Base-by-base conservation (phyloP, 345 rosid species). In the Camelina sativa region DNA sequence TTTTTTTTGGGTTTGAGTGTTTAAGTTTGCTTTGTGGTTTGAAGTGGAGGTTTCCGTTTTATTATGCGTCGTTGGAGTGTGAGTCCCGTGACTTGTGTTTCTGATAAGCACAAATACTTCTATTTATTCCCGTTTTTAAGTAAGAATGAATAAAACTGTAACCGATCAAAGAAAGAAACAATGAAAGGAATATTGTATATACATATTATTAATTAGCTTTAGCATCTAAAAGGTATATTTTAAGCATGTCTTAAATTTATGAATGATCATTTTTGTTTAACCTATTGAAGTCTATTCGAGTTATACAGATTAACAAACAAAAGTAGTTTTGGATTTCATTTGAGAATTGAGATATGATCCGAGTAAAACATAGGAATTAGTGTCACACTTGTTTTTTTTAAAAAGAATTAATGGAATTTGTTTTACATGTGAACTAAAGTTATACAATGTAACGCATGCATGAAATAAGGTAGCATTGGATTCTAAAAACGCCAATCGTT, bases 1-100 rank as follows among this genome's bases (percentile, higher is more conserved):
- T 62, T 17, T 47, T 44, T 47, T 6, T 52, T 40, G 22, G 20
- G 1, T 72, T 53, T 11, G 28, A 16, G 60, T 46, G 48, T 12
- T 22, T 8, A 58, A 57, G 65, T 34, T 59, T 46, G 37, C 58
- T 47, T 71, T 46, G 75, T 58, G 48, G 16, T 69, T 11, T 43
- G 64, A 56, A 54, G 52, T 52, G 59, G 59, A 48, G 35, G 4
- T 4, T 23, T 32, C 20, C 15, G 22, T 17, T 32, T 40, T 40
- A 40, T 69, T 57, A 43, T 17, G 61, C 38, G 16, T 37, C 28
- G 11, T 38, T 5, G 35, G 34, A 52, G 20, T 52, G 61, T 22
- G 35, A 52, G 46, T 30, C 34, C 12, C n/a, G 12, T 41, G 73
- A 11, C 65, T n/a, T 69, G 1, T 41, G 44, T 69, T 53, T 67